Percentiles rank a stretch among this genome's conserved stretches.
Evolutionary conservation across 805 yeast genomes (phyloP).

Genomic region (Lipomyces spencermartinsiae): DNA sequence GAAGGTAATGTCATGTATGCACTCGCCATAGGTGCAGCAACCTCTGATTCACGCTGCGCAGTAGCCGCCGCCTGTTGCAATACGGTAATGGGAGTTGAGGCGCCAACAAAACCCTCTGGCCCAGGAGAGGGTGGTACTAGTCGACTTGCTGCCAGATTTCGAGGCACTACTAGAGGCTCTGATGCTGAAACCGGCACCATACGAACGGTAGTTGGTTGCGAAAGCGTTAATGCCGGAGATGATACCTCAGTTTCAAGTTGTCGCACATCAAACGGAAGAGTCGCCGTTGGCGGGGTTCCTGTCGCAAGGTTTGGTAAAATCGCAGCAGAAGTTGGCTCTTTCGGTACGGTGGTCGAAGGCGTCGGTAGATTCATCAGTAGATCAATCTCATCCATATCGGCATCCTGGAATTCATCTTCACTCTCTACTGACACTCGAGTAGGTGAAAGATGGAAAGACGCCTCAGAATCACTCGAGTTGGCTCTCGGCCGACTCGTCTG

Average conservation of each 20-base stretch:
- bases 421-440: neutral
- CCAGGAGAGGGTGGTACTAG: neutral
- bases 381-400: constrained; percentile 4
- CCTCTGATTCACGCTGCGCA: neutral
- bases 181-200: neutral
- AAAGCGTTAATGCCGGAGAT: neutral
- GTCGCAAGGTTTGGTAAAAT: neutral
- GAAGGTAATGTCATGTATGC: neutral
- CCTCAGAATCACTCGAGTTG: constrained; percentile 8
- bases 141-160: neutral
- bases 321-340: neutral
- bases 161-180: neutral
- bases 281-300: neutral
- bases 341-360: neutral
- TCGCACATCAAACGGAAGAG: neutral
- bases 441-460: neutral
- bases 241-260: neutral
- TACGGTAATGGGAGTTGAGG: neutral
- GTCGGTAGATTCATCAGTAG: neutral
- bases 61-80: neutral
- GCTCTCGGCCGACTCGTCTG: neutral
- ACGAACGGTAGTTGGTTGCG: neutral
- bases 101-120: neutral
- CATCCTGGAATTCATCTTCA: neutral
- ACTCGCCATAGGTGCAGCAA: neutral